Conservation (phyloP, 192 early-diverging fungal genomes). For the Coemansia umbellata region DNA sequence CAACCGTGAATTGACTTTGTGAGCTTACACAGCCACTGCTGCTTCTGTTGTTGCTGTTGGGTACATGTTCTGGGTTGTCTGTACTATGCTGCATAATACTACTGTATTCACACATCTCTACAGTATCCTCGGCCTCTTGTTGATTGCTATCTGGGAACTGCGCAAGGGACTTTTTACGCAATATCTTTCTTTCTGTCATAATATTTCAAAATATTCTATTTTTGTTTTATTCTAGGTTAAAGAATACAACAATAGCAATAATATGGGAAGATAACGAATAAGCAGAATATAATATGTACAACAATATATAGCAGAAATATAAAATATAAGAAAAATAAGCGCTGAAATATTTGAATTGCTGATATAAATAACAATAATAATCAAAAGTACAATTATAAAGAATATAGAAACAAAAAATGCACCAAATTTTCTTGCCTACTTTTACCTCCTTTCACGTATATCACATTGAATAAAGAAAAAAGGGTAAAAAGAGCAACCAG, state of each 20-base stretch:
- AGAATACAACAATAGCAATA: background rate
- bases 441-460: no score
- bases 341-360: background rate
- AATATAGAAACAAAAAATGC: no score
- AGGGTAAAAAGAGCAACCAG: no score
- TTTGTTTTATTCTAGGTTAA: no score
- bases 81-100: background rate
- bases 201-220: no score
- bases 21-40: background rate
- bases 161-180: background rate
- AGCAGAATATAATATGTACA: background rate
- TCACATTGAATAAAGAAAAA: no score
- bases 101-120: background rate
- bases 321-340: background rate
- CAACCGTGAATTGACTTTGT: background rate
- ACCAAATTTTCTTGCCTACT: no score
- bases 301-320: background rate
- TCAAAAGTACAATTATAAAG: no score
- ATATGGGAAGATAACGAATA: background rate
- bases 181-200: background rate
- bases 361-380: no score
- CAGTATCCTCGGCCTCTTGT: background rate
- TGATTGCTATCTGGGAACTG: background rate
- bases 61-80: background rate
- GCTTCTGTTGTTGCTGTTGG: background rate